These are phyloP conservation scores for Mortierella sp. DNA, from an alignment of 371 early-diverging fungal genomes.

Conservation along the genomic window DNA sequence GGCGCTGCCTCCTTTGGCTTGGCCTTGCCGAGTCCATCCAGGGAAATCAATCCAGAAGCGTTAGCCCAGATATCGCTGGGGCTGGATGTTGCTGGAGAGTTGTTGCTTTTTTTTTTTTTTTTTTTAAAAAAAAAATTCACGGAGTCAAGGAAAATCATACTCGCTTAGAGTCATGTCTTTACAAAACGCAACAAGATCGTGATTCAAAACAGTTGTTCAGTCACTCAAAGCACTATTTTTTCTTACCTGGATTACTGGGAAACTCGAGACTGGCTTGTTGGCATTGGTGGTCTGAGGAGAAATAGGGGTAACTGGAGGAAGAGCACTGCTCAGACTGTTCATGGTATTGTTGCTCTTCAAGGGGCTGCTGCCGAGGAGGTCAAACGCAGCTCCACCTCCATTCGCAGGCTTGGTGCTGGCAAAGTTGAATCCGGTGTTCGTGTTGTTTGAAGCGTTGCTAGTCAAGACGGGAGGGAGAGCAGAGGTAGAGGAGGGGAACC, in stretches of 20 bases:
- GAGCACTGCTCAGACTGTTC: slow-evolving; percentile 20
- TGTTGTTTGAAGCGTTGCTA: slow-evolving; percentile 26
- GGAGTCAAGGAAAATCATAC: neutral
- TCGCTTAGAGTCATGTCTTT: neutral
- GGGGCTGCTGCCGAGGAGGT: slow-evolving; percentile 44
- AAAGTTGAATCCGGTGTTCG: slow-evolving; percentile 14
- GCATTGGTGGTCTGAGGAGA: slow-evolving; percentile 4
- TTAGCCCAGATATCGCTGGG: slow-evolving; percentile 67
- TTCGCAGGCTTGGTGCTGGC: slow-evolving; percentile 19
- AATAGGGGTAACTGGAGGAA: slow-evolving; percentile 25
- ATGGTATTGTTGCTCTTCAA: slow-evolving; percentile 17
- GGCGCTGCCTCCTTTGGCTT: slow-evolving; percentile 57
- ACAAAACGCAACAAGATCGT: too few relatives aligned
- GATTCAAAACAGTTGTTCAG: too few relatives aligned
- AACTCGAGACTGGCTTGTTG: slow-evolving; percentile 15
- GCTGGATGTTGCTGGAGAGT: slow-evolving; percentile 11
- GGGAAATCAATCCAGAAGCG: slow-evolving; percentile 64
- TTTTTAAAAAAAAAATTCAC: neutral
- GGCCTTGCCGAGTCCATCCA: slow-evolving; percentile 67
- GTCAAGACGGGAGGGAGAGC: slow-evolving; percentile 33
- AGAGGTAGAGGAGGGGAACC: slow-evolving; percentile 33
- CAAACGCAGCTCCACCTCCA: slow-evolving; percentile 18
- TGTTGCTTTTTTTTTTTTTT: neutral
- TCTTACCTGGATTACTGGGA: slow-evolving; percentile 18
- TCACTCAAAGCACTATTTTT: neutral